Evolutionary conservation across 2,329 filamentous ascomycete genomes (phyloP).

Genomic region (Chaetomiaceae sp.): DNA sequence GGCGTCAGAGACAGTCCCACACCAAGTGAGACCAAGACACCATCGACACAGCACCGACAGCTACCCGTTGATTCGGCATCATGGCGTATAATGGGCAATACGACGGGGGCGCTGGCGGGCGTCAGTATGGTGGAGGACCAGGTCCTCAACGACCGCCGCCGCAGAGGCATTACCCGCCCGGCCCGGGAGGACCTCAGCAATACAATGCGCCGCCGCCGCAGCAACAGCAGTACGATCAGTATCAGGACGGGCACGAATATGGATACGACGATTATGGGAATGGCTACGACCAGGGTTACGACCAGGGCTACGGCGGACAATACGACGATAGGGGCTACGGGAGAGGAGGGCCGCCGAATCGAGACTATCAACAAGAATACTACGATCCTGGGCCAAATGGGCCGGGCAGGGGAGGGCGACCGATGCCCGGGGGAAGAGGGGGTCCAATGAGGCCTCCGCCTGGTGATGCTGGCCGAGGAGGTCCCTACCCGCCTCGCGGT

Average conservation of each 20-base stretch:
- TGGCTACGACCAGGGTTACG: conserved; percentile 40
- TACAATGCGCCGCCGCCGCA: conserved; percentile 31
- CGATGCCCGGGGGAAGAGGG: conserved; percentile 42
- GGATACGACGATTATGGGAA: conserved; percentile 42
- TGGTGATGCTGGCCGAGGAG: conserved; percentile 36
- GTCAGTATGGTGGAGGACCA: conserved; percentile 44
- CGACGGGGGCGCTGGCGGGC: conserved; percentile 37
- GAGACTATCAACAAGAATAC: conserved; percentile 41
- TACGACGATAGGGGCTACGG: conserved; percentile 44
- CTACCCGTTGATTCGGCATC: conserved; percentile 12
- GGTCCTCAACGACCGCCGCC: conserved; percentile 40
- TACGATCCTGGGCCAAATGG: conserved; percentile 36
- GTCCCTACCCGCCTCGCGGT: conserved; percentile 37
- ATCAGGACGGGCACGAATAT: conserved; percentile 44
- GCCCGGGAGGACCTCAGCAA: conserved; percentile 31
- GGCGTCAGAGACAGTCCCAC: neutral
- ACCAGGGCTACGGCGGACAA: conserved; percentile 34
- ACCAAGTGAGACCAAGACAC: neutral
- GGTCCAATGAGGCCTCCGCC: conserved; percentile 41
- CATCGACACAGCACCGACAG: conserved; percentile 18
- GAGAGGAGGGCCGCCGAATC: conserved; percentile 37
- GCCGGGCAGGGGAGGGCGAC: conserved; percentile 40
- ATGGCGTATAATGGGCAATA: conserved; percentile 53
- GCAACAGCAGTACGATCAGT: conserved; percentile 43
- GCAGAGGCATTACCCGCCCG: conserved; percentile 35